Conservation (phyloP, 2,329 filamentous ascomycete genomes). For the Fusarium clavum region DNA sequence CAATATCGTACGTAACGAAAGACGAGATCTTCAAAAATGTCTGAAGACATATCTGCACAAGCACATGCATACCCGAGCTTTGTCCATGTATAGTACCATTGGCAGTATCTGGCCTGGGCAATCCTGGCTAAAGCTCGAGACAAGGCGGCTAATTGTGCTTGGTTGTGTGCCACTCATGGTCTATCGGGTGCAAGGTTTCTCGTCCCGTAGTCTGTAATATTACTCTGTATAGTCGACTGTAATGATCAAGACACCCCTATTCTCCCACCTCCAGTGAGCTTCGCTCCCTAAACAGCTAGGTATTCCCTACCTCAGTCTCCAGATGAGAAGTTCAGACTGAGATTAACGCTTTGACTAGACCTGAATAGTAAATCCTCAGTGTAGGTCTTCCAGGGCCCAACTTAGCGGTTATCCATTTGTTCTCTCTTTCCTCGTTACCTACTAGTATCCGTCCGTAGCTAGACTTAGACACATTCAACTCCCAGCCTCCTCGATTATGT, state of each 20-base stretch:
- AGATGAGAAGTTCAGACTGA: conserved; percentile 29
- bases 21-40: conserved; percentile 2
- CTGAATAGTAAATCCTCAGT: conserved; percentile 27
- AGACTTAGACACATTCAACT: not conserved
- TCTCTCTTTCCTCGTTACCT: conserved; percentile 33
- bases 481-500: not conserved
- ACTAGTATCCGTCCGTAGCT: not conserved
- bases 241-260: conserved; percentile 31
- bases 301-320: not conserved
- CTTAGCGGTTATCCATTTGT: conserved; percentile 24
- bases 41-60: conserved; percentile 24
- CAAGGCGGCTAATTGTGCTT: conserved; percentile 35
- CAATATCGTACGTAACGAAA: conserved; percentile 11
- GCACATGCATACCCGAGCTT: conserved; percentile 4
- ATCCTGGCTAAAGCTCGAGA: conserved; percentile 29
- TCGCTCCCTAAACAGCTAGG: not conserved
- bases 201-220: conserved; percentile 20
- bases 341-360: conserved; percentile 38
- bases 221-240: not conserved
- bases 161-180: conserved; percentile 41
- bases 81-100: conserved; percentile 2
- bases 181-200: conserved; percentile 35
- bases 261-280: not conserved
- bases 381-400: conserved; percentile 12
- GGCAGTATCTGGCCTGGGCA: conserved; percentile 24